A percentile compares a stretch with the other conserved stretches of the same genome.
phyloP scores from a whole-genome alignment of 1,139 yeast species.

The Maudiozyma humilis region DNA sequence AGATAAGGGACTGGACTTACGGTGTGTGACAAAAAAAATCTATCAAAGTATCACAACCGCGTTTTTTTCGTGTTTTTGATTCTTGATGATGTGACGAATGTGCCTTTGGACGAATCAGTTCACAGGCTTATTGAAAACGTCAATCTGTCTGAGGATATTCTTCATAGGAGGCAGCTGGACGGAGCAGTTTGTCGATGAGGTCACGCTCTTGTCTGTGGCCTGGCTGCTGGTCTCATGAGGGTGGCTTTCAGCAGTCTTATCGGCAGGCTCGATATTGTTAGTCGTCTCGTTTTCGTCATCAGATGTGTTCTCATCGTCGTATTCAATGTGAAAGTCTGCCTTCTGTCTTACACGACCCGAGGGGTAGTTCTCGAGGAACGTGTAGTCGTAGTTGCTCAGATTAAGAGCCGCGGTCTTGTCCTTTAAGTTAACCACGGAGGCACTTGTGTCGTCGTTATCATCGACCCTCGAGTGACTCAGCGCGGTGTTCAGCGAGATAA shows the following conservation, averaged over 20 bases:
- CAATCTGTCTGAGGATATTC: constrained; percentile 21
- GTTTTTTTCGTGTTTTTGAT: not conserved
- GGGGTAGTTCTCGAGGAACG: constrained; percentile 1
- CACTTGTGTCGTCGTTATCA: not conserved
- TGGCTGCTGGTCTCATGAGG: constrained; percentile 6
- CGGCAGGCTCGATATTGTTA: not conserved
- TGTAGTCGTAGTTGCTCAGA: not conserved
- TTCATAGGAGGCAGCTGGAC: constrained; percentile 24
- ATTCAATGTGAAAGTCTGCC: constrained; percentile 13
- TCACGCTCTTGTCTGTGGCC: not conserved
- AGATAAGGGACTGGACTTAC: not conserved
- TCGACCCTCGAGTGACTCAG: constrained; percentile 9
- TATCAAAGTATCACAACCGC: not conserved
- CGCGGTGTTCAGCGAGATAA: constrained; percentile 13
- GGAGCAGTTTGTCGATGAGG: constrained; percentile 2
- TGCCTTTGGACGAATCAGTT: not conserved
- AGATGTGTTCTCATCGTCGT: constrained; percentile 9
- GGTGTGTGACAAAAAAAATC: not conserved
- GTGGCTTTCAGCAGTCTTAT: constrained; percentile 8
- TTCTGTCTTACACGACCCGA: constrained; percentile 6
- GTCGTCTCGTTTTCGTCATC: not conserved
- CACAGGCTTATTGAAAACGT: constrained; percentile 16
- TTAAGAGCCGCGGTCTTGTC: not conserved
- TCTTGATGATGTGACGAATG: too few species aligned
- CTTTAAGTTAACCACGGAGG: not conserved